These are phyloP conservation scores for Jamesozyma hellenica DNA, from an alignment of 805 yeast species.

Conservation along the genomic window DNA sequence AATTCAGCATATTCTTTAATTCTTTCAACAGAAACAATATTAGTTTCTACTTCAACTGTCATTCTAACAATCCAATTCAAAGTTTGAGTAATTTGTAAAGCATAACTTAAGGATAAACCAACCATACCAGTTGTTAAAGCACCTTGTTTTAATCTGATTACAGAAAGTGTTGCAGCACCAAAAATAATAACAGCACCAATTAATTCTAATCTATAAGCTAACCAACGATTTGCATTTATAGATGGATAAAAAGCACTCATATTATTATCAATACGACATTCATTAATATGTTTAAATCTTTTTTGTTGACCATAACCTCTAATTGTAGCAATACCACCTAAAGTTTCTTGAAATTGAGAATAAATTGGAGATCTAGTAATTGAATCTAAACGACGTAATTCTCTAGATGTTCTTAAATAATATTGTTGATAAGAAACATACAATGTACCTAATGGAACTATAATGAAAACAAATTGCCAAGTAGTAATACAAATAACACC, in stretches of 20 bases:
- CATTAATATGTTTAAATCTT: constrained; percentile 56
- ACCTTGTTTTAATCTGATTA: constrained; percentile 59
- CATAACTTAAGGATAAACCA: constrained; percentile 89
- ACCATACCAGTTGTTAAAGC: constrained; percentile 78
- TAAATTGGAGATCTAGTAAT: constrained; percentile 87
- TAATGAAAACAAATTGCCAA: constrained; percentile 69
- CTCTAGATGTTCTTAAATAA: constrained; percentile 69
- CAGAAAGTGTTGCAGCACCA: constrained; percentile 75
- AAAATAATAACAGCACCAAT: constrained; percentile 83
- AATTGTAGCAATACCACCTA: constrained; percentile 67
- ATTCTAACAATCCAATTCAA: constrained; percentile 96
- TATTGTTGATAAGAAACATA: constrained; percentile 68
- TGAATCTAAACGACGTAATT: constrained; percentile 72
- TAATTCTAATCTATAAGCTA: constrained; percentile 87
- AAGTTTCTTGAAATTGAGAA: constrained; percentile 90
- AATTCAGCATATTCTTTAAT: constrained; percentile 78
- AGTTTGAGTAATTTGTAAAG: constrained; percentile 85
- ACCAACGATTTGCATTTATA: constrained; percentile 91
- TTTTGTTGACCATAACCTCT: constrained; percentile 61
- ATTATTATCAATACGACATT: constrained; percentile 68
- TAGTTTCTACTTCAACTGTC: constrained; percentile 97
- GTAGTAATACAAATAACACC: constrained; percentile 76
- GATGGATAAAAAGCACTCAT: constrained; percentile 90
- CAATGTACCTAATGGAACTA: constrained; percentile 56
- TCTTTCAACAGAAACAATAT: constrained; percentile 93